Evolutionary conservation across 768 basidiomycete genomes (phyloP), one percentile per base, ranked within the genome.

Genomic region (Lactifluus rugatus): DNA sequence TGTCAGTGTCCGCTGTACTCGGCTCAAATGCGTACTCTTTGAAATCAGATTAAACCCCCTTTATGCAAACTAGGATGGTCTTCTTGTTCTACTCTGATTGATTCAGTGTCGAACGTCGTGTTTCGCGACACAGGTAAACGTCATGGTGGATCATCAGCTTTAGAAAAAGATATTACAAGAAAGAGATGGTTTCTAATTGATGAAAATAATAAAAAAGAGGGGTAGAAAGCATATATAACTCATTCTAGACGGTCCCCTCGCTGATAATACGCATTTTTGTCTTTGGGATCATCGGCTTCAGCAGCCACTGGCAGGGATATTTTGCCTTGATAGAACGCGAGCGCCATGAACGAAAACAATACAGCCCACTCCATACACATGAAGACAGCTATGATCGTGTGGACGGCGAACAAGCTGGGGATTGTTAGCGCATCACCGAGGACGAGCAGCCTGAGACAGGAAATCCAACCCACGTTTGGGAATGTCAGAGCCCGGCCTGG

Each of bases 381-480:
- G 53, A 72, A n/a, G 48, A 72, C 60, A 1, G 72, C 67, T 70
- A 78, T 73, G 60, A 76, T 62, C 16, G 71, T 50, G 62, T 79
- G 76, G 52, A 76, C 57, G 58, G 67, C 60, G 60, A 68, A 65
- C 63, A 78, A 76, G 2, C 72, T 74, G 19, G 66, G 48, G 54
- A 77, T 68, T 39, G 73, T 42, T 60, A 78, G 74, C 47, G 73
- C 69, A 54, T 77, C 74, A 21, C 73, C 76, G 25, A 78, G 65
- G 34, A 74, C 68, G 41, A 74, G 70, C 17, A 75, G 60, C 28
- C 28, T n/a, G n/a, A n/a, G n/a, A 7, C 71, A 72, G 14, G 72
- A 68, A 47, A 78, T 78, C 76, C 76, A 78, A 32, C 77, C 76
- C 19, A 77, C 74, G 59, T 76, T 77, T 5, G 76, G 76, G 65